Evolutionary conservation across 495 filamentous ascomycete species (phyloP), one percentile per base, ranked within the genome.

Genomic region (Daldinia grandis): DNA sequence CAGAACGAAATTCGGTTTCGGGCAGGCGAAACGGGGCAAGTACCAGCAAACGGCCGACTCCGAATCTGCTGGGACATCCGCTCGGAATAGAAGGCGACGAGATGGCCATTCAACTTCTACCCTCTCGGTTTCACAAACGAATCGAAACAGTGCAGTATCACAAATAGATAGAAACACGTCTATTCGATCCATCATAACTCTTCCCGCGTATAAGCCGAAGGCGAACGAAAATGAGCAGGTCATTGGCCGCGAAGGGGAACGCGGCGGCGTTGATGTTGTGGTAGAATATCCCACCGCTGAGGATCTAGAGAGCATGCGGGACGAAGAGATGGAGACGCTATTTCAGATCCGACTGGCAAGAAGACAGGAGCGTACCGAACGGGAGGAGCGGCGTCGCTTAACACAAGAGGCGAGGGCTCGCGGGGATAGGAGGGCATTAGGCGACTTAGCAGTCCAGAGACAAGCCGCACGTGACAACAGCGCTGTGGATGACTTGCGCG

Each of bases 261-360:
- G 95, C 27, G 94, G 82, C 47, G 95, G 95, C 3, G 94, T 99
- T 70, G 95, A 99, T 72, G 86, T 92, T 35, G 94, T 99, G 3
- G 81, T 98, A 30, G 95, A 99, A 77, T 70, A 79, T 69, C 82
- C 79, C n/a, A 79, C 81, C 4, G 80, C 72, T 10, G 80, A 81
- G 68, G 79, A 94, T 53, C 88, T 95, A 72, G 95, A 99, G 74
- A 78, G 77, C 2, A 82, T 93, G 37, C 85, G 95, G n/a, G 94
- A 98, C 62, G 88, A 92, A 33, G 91, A 98, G 74, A 98, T 98
- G 95, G 91, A 94, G 50, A 85, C 92, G 7, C 78, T 98, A 25
- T 99, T 97, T 79, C 92, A 97, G 75, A 92, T 98, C 50, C 92
- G 95, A 25, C 78, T 91, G 3, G 88, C 92, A 17, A 87, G 95